These are phyloP conservation scores for Pyrus bretschneideri DNA, from an alignment of 306 rosid genomes.

Conservation along the genomic window DNA sequence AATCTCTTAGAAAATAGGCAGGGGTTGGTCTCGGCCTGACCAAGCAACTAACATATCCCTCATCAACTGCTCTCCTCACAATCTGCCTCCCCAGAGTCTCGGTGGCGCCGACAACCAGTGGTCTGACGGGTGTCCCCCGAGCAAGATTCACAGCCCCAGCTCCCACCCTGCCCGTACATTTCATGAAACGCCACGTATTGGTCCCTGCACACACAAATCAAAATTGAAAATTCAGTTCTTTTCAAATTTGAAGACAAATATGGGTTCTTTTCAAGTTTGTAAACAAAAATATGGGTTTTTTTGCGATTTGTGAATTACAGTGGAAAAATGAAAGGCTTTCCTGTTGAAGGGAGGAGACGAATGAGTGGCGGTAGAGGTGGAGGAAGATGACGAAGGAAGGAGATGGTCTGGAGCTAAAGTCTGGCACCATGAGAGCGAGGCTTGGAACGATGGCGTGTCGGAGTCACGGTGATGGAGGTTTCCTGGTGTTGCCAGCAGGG, in stretches of 20 bases:
- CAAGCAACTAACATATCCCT: constrained; percentile 85
- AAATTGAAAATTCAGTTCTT: too few relatives aligned
- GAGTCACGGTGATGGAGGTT: constrained; percentile 5
- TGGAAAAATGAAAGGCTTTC: background rate
- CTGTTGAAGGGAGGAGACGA: background rate
- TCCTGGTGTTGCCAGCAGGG: constrained; percentile 36
- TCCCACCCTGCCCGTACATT: constrained; percentile 27
- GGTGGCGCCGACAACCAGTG: constrained; percentile 83
- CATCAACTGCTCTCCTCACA: constrained; percentile 87
- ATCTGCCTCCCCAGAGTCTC: constrained; percentile 91
- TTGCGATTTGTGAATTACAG: background rate
- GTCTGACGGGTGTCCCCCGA: constrained; percentile 66
- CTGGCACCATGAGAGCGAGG: constrained; percentile 43
- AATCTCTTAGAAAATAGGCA: constrained; percentile 92
- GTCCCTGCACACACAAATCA: constrained; percentile 19
- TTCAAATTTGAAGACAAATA: too few relatives aligned
- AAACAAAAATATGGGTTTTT: background rate
- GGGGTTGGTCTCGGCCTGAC: constrained; percentile 98
- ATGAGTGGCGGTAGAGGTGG: constrained; percentile 22
- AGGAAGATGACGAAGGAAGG: constrained; percentile 14
- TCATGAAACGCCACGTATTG: constrained; percentile 17
- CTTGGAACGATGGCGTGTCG: background rate
- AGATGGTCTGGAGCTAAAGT: constrained; percentile 26
- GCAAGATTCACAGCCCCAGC: constrained; percentile 56
- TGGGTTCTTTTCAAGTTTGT: background rate